Conservation (phyloP, 768 basidiomycete species). For the Hortiboletus flavorubellus region DNA sequence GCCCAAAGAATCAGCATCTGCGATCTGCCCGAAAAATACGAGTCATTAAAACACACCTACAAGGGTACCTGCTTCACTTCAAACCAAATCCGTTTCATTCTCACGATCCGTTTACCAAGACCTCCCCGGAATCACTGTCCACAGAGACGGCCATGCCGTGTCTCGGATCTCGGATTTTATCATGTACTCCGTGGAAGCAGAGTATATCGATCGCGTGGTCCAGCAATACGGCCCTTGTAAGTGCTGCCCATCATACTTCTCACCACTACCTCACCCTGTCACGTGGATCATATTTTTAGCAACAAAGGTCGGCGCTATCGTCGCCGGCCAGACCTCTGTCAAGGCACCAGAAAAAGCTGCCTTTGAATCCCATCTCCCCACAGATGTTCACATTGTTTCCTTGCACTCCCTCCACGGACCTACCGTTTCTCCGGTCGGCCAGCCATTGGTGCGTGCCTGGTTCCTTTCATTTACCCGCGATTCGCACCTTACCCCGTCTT, state of each 20-base stretch:
- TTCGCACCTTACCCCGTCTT: background rate
- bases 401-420: conserved; percentile 96
- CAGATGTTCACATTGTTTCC: conserved; percentile 86
- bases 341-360: conserved; percentile 91
- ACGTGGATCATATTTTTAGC: conserved; percentile 42
- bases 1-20: conserved; percentile 79
- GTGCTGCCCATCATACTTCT: conserved; percentile 21
- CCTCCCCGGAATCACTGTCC: conserved; percentile 62
- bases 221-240: conserved; percentile 87
- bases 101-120: conserved; percentile 34
- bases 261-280: background rate
- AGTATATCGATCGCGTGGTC: conserved; percentile 80
- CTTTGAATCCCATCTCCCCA: conserved; percentile 81
- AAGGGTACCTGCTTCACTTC: conserved; percentile 50
- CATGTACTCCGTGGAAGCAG: conserved; percentile 94
- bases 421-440: conserved; percentile 79
- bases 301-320: conserved; percentile 88
- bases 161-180: conserved; percentile 90
- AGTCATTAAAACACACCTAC: conserved; percentile 57
- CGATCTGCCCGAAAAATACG: conserved; percentile 74
- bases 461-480: background rate
- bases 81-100: conserved; percentile 1
- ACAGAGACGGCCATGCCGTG: conserved; percentile 82
- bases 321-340: conserved; percentile 94
- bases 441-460: conserved; percentile 69